Conservation (phyloP, 2,329 filamentous ascomycete species). For the Aspergillus tanneri region DNA sequence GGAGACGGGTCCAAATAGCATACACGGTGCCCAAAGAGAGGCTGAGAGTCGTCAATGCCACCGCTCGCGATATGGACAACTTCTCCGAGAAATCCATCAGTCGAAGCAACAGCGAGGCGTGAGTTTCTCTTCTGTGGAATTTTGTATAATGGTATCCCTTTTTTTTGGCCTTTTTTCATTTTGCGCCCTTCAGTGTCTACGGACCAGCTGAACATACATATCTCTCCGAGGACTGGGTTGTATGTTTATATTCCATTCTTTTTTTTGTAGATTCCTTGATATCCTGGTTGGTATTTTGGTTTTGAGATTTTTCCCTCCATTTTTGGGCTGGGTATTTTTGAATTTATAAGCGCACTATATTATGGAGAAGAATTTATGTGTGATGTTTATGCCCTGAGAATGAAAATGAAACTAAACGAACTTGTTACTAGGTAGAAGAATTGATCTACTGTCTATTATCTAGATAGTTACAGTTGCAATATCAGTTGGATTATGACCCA, state of each 20-base stretch:
- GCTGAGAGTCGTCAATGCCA: constrained; percentile 84
- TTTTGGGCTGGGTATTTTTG: background rate
- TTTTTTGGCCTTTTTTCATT: constrained; percentile 3
- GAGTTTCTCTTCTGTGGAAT: too few species aligned
- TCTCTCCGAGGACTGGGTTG: background rate
- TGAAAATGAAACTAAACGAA: background rate
- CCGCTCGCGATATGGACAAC: constrained; percentile 35
- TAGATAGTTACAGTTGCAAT: too few species aligned
- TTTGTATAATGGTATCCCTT: background rate
- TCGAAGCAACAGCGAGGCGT: constrained; percentile 20
- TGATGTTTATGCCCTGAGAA: background rate
- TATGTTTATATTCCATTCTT: constrained; percentile 5
- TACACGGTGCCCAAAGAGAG: constrained; percentile 89
- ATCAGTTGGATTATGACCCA: too few species aligned
- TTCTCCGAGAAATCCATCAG: constrained; percentile 30
- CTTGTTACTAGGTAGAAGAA: too few species aligned
- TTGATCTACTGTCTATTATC: too few species aligned
- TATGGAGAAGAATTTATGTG: too few species aligned
- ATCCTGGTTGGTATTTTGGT: constrained; percentile 1
- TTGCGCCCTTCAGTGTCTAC: too few species aligned
- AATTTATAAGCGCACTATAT: background rate
- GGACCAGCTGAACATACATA: too few species aligned
- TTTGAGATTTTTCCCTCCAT: constrained; percentile 5
- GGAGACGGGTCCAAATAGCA: constrained; percentile 75
- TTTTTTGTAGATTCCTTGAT: background rate